phyloP scores from a whole-genome alignment of 2,329 filamentous ascomycete species.

The Clarireedia hainanense region DNA sequence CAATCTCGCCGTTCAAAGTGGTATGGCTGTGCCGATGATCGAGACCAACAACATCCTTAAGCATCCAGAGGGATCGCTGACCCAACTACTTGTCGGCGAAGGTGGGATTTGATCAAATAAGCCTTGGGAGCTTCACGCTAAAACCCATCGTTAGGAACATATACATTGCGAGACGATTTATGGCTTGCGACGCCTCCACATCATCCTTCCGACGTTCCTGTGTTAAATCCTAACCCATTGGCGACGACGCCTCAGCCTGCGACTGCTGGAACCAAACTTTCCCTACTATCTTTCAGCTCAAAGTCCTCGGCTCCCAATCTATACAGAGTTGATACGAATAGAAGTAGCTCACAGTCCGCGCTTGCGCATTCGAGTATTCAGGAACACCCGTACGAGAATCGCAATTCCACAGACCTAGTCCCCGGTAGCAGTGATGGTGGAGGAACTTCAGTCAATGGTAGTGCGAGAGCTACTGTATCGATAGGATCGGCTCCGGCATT shows the following conservation, averaged over 20 bases:
- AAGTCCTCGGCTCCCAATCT: conserved; percentile 38
- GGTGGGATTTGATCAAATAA: conserved; percentile 40
- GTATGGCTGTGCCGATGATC: conserved; percentile 65
- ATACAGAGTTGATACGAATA: conserved; percentile 46
- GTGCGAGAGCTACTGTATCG: conserved; percentile 26
- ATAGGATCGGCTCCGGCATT: conserved; percentile 55
- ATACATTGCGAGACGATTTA: conserved; percentile 82
- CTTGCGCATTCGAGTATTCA: conserved; percentile 43
- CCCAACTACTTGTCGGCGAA: conserved; percentile 89
- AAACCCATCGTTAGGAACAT: conserved; percentile 56
- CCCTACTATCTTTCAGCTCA: conserved; percentile 47
- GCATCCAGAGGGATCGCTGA: conserved; percentile 73
- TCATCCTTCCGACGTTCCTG: conserved; percentile 85
- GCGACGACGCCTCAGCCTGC: conserved; percentile 79
- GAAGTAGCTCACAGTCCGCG: conserved; percentile 37
- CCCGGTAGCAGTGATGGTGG: conserved; percentile 49
- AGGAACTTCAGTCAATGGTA: conserved; percentile 42
- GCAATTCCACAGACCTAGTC: conserved; percentile 52
- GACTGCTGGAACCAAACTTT: conserved; percentile 75
- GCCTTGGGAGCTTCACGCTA: neutral
- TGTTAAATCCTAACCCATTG: conserved; percentile 83
- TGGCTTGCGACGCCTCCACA: conserved; percentile 89
- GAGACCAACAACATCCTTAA: conserved; percentile 90
- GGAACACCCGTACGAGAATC: conserved; percentile 53
- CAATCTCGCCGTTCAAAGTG: conserved; percentile 62